Evolutionary conservation across 1,139 yeast genomes (phyloP), one percentile per base, ranked within the genome.

Genomic region (Yamadazyma dushanensis): DNA sequence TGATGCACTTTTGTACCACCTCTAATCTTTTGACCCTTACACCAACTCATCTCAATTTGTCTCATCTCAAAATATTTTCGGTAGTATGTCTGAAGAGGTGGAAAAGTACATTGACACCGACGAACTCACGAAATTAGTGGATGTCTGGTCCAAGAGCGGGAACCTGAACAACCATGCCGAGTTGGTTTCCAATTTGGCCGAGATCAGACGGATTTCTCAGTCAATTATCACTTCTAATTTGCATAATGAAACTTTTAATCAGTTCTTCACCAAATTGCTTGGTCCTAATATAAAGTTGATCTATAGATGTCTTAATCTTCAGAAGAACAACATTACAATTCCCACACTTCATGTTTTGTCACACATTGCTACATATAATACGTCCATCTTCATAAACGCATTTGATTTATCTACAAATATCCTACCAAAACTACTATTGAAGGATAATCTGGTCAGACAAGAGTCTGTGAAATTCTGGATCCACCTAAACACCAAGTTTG

Each of bases 371-470:
- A 48, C 56, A 1, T 83, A 70, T 50, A 61, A 71, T 10, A 80
- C 75, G 34, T 61, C 78, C 1, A 82, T 77, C 37, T 80, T 77
- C 16, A 72, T 89, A 25, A 76, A 82, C 20, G 57, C 72, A 21
- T 83, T 90, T 53, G 96, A 90, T 59, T 66, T 88, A 37, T 65
- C 81, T 5, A 60, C 83, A 26, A 68, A 81, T 16, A 70, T 73
- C 3, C 63, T 88, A 19, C 81, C 87, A 2, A 83, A 79, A 50
- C 57, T 89, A 7, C 57, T 86, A 31, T 62, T 83, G 85, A 8
- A 58, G 75, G 7, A 73, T 74, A 57, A 48, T 64, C 23, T 78
- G 1, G 49, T 84, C 32, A 70, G 97, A 49, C 58, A 56, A 30
- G 67, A 73, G 27, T 82, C 87, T 50, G 62, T 86, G 16, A 58